Evolutionary conservation across 441 rosid genomes (phyloP).

Genomic region (Populus hybrid): DNA sequence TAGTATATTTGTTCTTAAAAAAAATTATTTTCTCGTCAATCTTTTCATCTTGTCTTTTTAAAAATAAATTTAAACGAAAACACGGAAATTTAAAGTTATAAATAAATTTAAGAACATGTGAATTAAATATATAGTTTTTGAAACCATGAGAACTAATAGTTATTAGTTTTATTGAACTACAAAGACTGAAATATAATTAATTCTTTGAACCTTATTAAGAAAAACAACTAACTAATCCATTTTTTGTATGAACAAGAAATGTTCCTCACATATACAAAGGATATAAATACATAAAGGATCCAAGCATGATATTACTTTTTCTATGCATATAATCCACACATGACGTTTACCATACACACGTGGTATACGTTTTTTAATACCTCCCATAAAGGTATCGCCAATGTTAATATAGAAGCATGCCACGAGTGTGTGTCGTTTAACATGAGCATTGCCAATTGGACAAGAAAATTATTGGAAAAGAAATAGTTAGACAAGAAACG

Average conservation of each 20-base stretch:
- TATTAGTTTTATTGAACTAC: no score
- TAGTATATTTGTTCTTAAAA: no score
- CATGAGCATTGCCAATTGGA: neutral
- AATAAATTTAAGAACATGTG: no score
- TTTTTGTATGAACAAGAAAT: no score
- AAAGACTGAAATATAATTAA: no score
- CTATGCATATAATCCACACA: neutral
- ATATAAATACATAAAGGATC: neutral
- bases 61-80: no score
- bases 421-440: neutral
- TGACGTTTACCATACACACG: neutral
- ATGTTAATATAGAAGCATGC: neutral
- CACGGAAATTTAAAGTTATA: no score
- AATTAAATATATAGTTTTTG: no score
- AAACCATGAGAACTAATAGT: no score
- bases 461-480: neutral
- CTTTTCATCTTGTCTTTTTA: no score
- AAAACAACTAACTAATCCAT: neutral
- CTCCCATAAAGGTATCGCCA: no score
- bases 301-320: neutral
- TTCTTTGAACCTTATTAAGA: neutral
- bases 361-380: neutral
- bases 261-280: neutral
- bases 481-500: neutral
- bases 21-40: no score